Conservation (phyloP, 192 early-diverging fungal genomes). For the Backusella mclennaniae region DNA sequence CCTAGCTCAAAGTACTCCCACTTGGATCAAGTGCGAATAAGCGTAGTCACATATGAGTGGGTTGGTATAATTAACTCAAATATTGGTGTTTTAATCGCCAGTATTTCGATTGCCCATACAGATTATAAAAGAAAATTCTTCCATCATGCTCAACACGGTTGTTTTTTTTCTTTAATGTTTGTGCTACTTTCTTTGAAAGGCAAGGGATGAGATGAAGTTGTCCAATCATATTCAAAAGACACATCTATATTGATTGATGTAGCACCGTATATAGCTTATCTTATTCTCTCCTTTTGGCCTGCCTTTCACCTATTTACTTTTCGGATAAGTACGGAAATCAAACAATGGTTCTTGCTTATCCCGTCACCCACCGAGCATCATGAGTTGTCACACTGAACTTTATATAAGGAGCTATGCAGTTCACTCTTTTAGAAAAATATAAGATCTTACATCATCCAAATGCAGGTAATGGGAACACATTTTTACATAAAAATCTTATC, state of each 20-base stretch:
- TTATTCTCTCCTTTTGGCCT: neutral
- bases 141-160: neutral
- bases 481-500: constrained; percentile 6
- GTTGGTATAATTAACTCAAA: neutral
- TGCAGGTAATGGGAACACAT: neutral
- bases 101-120: neutral
- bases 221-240: neutral
- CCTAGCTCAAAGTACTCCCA: neutral
- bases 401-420: neutral
- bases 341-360: constrained; percentile 7
- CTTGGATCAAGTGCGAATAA: neutral
- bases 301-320: neutral
- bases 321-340: constrained; percentile 10
- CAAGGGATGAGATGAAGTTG: neutral
- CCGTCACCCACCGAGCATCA: constrained; percentile 9
- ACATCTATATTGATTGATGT: constrained; percentile 7
- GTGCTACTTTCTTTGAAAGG: neutral
- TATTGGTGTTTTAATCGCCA: neutral
- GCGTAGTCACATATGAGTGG: neutral
- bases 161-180: neutral
- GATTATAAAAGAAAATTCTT: constrained; percentile 1
- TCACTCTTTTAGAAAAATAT: constrained; percentile 2
- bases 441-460: constrained; percentile 4
- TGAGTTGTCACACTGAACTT: constrained; percentile 5
- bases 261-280: constrained; percentile 7